Conservation (phyloP, 306 rosid genomes). For the Citrullus amarus region DNA sequence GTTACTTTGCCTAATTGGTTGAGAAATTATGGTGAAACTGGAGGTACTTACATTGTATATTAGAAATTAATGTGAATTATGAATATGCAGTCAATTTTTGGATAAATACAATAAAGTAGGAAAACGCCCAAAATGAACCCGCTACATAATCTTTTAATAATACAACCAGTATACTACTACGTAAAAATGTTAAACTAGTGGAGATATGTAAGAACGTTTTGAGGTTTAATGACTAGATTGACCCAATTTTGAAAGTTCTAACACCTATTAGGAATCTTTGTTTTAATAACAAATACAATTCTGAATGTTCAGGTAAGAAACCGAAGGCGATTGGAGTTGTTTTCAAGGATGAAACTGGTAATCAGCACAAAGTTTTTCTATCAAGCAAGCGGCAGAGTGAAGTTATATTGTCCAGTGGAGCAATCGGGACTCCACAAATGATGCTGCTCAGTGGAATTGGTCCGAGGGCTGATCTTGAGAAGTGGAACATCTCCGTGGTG, state of each 20-base stretch:
- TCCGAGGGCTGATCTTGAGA: constrained; percentile 55
- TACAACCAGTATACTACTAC: background rate
- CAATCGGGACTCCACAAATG: constrained; percentile 83
- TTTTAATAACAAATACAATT: background rate
- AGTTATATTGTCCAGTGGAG: constrained; percentile 73
- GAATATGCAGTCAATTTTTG: background rate
- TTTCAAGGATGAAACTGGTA: constrained; percentile 76
- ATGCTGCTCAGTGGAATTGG: constrained; percentile 91
- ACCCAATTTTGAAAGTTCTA: background rate
- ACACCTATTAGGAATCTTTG: background rate
- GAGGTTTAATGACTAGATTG: background rate
- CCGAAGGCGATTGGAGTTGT: constrained; percentile 73
- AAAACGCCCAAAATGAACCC: background rate
- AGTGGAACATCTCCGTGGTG: constrained; percentile 55
- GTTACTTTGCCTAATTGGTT: background rate
- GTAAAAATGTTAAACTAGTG: background rate
- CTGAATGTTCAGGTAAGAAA: constrained; percentile 29
- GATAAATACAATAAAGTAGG: background rate
- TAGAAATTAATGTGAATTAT: background rate
- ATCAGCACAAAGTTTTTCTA: constrained; percentile 47
- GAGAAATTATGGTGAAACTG: background rate
- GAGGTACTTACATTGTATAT: too few species aligned
- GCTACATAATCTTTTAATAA: background rate
- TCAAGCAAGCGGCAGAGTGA: constrained; percentile 40
- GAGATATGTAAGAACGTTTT: background rate